A percentile compares a stretch with the other conserved stretches of the same genome.
phyloP scores from a whole-genome alignment of 805 yeast species.

The Lipomyces starkeyi region DNA sequence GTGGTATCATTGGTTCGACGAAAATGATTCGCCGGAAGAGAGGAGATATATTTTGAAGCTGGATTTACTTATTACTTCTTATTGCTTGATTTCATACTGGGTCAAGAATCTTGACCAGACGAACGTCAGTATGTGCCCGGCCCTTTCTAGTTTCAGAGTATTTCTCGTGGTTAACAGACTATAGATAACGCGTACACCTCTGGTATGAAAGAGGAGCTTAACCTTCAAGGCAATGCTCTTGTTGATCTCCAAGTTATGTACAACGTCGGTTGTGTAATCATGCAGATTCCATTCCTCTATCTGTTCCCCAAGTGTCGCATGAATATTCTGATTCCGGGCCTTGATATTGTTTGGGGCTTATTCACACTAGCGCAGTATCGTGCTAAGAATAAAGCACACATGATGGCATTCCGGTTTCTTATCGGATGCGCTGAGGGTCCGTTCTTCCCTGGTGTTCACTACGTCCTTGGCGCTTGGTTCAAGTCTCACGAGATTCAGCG shows the following conservation, averaged over 20 bases:
- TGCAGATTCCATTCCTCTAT: slow-evolving; percentile 68
- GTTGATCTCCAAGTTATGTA: slow-evolving; percentile 63
- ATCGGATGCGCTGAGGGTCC: slow-evolving; percentile 75
- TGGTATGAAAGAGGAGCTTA: slow-evolving; percentile 62
- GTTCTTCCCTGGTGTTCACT: slow-evolving; percentile 55
- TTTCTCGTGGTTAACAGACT: not conserved
- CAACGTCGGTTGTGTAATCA: slow-evolving; percentile 62
- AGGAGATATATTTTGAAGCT: slow-evolving; percentile 57
- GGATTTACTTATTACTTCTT: slow-evolving; percentile 61
- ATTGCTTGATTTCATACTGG: slow-evolving; percentile 69
- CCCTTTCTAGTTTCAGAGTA: not conserved
- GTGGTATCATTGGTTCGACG: slow-evolving; percentile 56
- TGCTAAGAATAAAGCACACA: slow-evolving; percentile 55
- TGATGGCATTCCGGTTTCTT: slow-evolving; percentile 68
- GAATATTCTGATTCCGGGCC: slow-evolving; percentile 57
- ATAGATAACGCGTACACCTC: slow-evolving; percentile 65
- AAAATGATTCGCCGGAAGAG: slow-evolving; percentile 56
- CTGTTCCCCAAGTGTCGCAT: slow-evolving; percentile 62
- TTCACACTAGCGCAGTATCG: slow-evolving; percentile 63
- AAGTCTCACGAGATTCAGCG: slow-evolving; percentile 62
- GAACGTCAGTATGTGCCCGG: slow-evolving; percentile 52
- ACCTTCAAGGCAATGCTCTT: slow-evolving; percentile 66
- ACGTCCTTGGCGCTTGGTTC: slow-evolving; percentile 64
- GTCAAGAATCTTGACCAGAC: slow-evolving; percentile 67
- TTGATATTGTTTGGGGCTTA: slow-evolving; percentile 72